A percentile compares a stretch with the other conserved stretches of the same genome.
phyloP scores from a whole-genome alignment of 208 protist species.

The Novymonas esmeraldas region DNA sequence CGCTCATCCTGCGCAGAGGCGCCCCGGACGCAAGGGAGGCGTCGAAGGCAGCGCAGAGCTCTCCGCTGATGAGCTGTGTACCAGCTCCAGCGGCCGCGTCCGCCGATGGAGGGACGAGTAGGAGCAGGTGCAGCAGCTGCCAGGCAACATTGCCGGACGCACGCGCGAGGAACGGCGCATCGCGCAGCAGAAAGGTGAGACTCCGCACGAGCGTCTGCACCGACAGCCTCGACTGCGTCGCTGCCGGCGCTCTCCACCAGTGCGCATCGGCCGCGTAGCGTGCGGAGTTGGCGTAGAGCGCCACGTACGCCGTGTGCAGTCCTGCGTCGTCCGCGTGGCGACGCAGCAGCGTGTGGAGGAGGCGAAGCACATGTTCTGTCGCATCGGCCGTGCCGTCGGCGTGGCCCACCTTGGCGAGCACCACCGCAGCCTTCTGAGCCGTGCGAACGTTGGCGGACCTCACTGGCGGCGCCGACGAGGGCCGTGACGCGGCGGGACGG shows the following conservation, averaged over 20 bases:
- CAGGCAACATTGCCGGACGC: constrained; percentile 24
- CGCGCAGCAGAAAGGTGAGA: constrained; percentile 8
- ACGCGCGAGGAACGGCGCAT: neutral
- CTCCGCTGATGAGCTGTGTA: neutral
- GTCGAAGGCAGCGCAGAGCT: constrained; percentile 6
- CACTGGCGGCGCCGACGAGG: too few species aligned
- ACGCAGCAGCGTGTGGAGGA: constrained; percentile 19
- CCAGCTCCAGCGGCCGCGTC: too few species aligned
- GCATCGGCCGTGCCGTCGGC: constrained; percentile 5
- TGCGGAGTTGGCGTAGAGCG: constrained; percentile 37
- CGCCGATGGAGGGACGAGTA: constrained; percentile 10
- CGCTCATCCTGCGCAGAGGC: constrained; percentile 4
- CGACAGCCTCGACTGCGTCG: constrained; percentile 3
- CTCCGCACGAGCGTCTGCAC: constrained; percentile 6
- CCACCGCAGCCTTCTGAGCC: constrained; percentile 62
- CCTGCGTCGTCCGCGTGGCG: constrained; percentile 28
- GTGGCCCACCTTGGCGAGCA: constrained; percentile 53
- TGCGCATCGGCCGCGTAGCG: constrained; percentile 11
- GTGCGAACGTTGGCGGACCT: constrained; percentile 24
- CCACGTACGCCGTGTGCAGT: constrained; percentile 54
- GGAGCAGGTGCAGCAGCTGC: constrained; percentile 35
- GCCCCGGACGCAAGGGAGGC: neutral
- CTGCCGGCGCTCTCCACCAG: constrained; percentile 18
- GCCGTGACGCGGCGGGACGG: neutral
- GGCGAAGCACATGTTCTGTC: constrained; percentile 41